Conservation (phyloP, 345 rosid species). For the Camelina hispida region DNA sequence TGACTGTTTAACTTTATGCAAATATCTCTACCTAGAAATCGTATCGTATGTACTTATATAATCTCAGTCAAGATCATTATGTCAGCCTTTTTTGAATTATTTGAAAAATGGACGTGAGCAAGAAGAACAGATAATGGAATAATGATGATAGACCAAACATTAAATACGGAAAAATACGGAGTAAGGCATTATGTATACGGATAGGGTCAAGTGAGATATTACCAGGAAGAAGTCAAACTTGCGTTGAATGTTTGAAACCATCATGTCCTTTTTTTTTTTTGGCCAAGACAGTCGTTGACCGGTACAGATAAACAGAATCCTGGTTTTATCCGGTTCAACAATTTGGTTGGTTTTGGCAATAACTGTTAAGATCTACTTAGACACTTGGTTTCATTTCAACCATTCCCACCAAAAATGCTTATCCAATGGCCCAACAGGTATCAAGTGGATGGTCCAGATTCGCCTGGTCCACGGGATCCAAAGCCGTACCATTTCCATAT, state of each 20-base stretch:
- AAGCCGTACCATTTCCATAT: slow-evolving; percentile 28
- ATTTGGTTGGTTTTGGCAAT: slow-evolving; percentile 1
- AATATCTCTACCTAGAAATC: too few relatives aligned
- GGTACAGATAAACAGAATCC: not conserved
- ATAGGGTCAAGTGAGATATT: slow-evolving; percentile 11
- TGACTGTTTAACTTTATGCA: not conserved
- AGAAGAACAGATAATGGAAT: not conserved
- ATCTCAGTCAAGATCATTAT: not conserved
- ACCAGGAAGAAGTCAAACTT: slow-evolving; percentile 18
- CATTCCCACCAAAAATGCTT: slow-evolving; percentile 20
- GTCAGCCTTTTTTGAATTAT: not conserved
- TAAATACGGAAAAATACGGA: slow-evolving; percentile 24
- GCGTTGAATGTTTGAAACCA: not conserved
- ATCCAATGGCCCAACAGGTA: slow-evolving; percentile 26
- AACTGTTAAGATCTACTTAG: not conserved
- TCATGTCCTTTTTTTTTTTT: not conserved
- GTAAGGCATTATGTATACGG: slow-evolving; percentile 22
- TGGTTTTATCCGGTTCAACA: slow-evolving; percentile 14
- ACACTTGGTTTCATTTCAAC: slow-evolving; percentile 30
- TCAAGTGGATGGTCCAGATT: slow-evolving; percentile 39
- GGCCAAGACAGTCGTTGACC: slow-evolving; percentile 2
- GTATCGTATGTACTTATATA: not conserved
- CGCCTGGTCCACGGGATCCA: slow-evolving; percentile 28
- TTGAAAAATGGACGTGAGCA: not conserved
- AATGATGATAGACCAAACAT: not conserved